Base-by-base conservation (phyloP, 75 land plant species). In the Selaginella moellendorffii region DNA sequence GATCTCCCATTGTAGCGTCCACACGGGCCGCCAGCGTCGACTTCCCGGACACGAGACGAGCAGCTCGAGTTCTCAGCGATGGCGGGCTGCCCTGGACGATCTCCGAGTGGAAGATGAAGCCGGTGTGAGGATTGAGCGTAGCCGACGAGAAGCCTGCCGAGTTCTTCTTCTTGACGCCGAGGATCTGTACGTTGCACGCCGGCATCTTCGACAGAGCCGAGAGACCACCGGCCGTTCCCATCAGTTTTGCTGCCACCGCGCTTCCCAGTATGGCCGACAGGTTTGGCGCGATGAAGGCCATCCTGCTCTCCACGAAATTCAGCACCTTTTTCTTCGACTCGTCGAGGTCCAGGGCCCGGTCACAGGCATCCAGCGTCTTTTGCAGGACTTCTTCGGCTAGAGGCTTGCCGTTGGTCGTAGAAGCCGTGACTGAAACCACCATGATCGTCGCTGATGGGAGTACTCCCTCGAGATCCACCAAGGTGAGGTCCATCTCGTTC, bases 151-250 rank as follows among this genome's bases (percentile, higher is more conserved):
- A 88, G 17, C 96, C 96, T 30, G 96, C 90, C 65, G 85, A 73
- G 52, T 79, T 88, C 79, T 88, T 88, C 52, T 54, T 88, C 61
- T 83, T 88, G 28, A 83, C 83, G 23, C 92, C 92, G 53, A 87
- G 72, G 64, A 85, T 80, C 72, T 84, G 92, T 22, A 87, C 92
- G 70, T 85, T 88, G 63, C 95, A 88, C 62, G 95, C 86, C 59
- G 98, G 98, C 87, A 95, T 95, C 70, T 86, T 89, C 0, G 99
- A 80, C 64, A 95, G 77, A 10, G 90, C 68, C 0, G 71, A 64
- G 1, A 95, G 75, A 56, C 99, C 96, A 58, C 98, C 98, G 53
- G 98, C 98, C 26, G 86, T 83, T 2, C 98, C 98, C 98, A 93
- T 89, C 60, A 95, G 77, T 69, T 95, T 95, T 0, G 96, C 87